A percentile compares a stretch with the other conserved stretches of the same genome.
Evolutionary conservation across 164 flowering plant genomes (phyloP).

Genomic region (Litsea cubeba): DNA sequence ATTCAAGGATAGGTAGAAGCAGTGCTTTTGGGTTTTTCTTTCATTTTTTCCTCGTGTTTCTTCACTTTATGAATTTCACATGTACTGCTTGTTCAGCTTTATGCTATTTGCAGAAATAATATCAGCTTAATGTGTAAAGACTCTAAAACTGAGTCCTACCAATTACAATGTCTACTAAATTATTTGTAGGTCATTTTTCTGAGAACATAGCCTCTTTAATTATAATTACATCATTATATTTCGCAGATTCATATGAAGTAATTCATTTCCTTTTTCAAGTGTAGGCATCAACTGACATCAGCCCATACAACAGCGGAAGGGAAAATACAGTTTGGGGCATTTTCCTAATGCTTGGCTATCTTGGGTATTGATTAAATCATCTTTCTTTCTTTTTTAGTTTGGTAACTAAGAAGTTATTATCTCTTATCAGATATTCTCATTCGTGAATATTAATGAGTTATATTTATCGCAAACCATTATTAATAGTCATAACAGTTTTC

Average conservation of each 20-base stretch:
- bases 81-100: conserved; percentile 1
- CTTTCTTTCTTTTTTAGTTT: neutral
- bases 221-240: neutral
- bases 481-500: neutral
- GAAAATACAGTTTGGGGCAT: conserved; percentile 97
- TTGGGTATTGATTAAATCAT: conserved; percentile 55
- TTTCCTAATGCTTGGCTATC: conserved; percentile 84
- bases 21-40: neutral
- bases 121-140: neutral
- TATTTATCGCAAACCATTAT: neutral
- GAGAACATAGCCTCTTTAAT: neutral
- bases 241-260: conserved; percentile 1
- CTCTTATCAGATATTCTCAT: neutral
- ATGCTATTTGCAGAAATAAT: neutral
- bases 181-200: neutral
- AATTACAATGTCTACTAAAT: neutral
- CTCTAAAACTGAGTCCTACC: neutral
- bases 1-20: neutral
- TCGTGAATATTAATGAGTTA: neutral
- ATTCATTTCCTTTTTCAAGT: conserved; percentile 10
- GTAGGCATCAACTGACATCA: conserved; percentile 68
- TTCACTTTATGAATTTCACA: neutral
- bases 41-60: neutral
- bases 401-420: neutral
- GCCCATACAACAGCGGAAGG: conserved; percentile 71